These are phyloP conservation scores for Tuber calosporum DNA, from an alignment of 495 filamentous ascomycete genomes.

Conservation along the genomic window DNA sequence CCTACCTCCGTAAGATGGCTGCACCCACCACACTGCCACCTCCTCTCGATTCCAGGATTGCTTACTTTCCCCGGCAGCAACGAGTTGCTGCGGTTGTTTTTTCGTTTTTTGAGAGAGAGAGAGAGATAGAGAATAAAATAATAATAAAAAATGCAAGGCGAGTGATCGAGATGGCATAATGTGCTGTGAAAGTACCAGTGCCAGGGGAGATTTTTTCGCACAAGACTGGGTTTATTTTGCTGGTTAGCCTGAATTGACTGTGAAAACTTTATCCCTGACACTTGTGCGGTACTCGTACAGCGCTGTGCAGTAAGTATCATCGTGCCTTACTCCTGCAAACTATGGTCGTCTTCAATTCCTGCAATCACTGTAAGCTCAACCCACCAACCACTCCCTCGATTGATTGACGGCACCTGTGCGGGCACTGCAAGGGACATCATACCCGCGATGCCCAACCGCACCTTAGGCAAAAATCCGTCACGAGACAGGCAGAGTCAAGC, in stretches of 20 bases:
- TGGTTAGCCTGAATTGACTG: no score
- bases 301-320: neutral
- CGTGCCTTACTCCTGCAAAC: neutral
- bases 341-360: neutral
- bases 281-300: neutral
- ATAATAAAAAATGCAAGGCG: neutral
- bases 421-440: neutral
- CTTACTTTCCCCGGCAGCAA: neutral
- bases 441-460: neutral
- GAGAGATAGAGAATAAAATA: neutral
- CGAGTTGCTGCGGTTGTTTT: neutral
- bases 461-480: neutral
- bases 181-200: neutral
- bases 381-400: neutral
- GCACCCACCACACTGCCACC: neutral
- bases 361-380: neutral
- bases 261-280: no score
- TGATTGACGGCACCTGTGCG: neutral
- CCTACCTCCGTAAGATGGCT: neutral
- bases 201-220: no score
- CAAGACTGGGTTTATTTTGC: no score
- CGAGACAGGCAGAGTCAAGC: neutral
- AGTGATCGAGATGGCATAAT: constrained; percentile 1
- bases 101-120: no score
- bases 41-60: neutral